Base-by-base conservation (phyloP, 2,329 filamentous ascomycete genomes). In the Chaetomiaceae sp. region DNA sequence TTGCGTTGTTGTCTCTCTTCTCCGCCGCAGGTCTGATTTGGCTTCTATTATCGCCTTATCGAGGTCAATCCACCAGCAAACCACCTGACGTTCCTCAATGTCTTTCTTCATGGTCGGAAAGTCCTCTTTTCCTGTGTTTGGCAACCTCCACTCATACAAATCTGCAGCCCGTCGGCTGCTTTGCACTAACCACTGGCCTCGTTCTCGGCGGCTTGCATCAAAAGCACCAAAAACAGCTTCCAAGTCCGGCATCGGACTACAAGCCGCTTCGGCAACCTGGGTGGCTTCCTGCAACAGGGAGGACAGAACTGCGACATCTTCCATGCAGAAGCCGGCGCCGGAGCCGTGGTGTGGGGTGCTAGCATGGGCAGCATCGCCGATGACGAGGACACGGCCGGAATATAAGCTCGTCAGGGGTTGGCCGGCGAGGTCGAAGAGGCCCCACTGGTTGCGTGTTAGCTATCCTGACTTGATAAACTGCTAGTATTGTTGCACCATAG, bases 331-430 rank as follows among this genome's bases (percentile, higher is more conserved):
- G 1, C 78, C 79, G 0, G 78, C 76, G 2, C 82, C 82, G 1
- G 81, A 75, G 0, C 81, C 82, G 37, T 82, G 77, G 34, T 81
- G 77, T 0, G 82, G 82, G 0, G 80, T 79, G 34, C 78, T 78
- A 0, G 81, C 81, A 62, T 86, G 82, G 0, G 82, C 83, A 0
- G 82, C 81, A 61, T 86, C 82, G 13, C 82, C 83, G 0, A 81
- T 65, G 2, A 85, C 70, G 33, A 71, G 74, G 21, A 78, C 60
- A 0, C 73, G 68, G 7, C 70, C 71, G 21, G 69, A 69, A 58
- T 68, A 71, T 38, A 73, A 79, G 10, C 62, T 62, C 1, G 70
- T 69, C 1, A 75, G 65, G 0, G 72, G 73, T 37, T 73, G 60
- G n/a, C 74, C 67, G 29, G 69, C 71, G 0, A 75, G 65, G 42